Evolutionary conservation across 768 basidiomycete genomes (phyloP).

Genomic region (Rhizopogon roseolus): DNA sequence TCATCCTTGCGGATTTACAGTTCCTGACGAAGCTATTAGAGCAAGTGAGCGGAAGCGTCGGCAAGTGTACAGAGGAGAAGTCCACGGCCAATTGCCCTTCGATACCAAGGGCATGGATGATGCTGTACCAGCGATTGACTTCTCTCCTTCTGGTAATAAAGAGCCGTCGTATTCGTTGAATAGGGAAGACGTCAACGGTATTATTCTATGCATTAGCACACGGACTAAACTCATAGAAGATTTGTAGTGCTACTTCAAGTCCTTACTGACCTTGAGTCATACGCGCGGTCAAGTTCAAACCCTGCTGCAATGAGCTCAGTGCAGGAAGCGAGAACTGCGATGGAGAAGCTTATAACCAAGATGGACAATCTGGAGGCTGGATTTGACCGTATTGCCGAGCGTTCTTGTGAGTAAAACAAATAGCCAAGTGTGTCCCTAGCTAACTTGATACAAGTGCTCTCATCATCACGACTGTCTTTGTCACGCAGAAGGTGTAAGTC

Average conservation of each 20-base stretch:
- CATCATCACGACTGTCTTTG: conserved; percentile 62
- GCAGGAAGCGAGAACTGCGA: conserved; percentile 49
- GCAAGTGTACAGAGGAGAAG: conserved; percentile 78
- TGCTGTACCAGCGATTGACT: conserved; percentile 72
- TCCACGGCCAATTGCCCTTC: conserved; percentile 85
- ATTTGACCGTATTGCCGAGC: conserved; percentile 84
- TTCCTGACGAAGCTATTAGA: conserved; percentile 30
- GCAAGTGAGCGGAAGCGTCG: conserved; percentile 78
- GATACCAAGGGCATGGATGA: conserved; percentile 79
- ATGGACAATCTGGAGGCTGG: conserved; percentile 79
- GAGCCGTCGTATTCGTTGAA: conserved; percentile 67
- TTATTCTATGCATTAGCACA: conserved; percentile 10
- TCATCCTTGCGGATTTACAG: background rate
- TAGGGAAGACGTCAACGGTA: conserved; percentile 68
- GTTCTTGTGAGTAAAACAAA: conserved; percentile 55
- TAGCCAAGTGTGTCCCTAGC: background rate
- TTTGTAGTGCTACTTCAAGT: conserved; percentile 52
- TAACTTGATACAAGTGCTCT: conserved; percentile 50
- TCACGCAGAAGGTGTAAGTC: conserved; percentile 71
- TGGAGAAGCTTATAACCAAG: conserved; percentile 67
- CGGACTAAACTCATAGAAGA: conserved; percentile 6
- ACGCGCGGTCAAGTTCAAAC: conserved; percentile 43
- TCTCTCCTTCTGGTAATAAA: conserved; percentile 61
- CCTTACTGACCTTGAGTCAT: conserved; percentile 61
- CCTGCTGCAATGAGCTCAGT: conserved; percentile 49